Evolutionary conservation across 2,329 filamentous ascomycete genomes (phyloP).

Genomic region (Paecilomyces niveus): DNA sequence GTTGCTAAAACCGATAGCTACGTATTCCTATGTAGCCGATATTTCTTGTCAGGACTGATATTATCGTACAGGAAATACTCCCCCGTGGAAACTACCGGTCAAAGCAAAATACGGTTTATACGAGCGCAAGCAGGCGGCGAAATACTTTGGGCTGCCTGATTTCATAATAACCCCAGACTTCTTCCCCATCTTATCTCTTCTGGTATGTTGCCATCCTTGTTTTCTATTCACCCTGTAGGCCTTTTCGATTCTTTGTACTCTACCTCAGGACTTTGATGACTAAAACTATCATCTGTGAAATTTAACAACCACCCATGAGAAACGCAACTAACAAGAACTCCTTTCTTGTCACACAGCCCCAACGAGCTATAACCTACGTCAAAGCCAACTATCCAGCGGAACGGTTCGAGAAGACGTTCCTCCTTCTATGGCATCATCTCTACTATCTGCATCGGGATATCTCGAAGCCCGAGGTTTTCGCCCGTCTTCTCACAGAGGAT

Average conservation of each 20-base stretch:
- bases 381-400: slow-evolving; percentile 49
- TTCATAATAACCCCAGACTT: slow-evolving; percentile 39
- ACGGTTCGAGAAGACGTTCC: slow-evolving; percentile 48
- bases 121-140: slow-evolving; percentile 44
- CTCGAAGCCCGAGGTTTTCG: slow-evolving; percentile 50
- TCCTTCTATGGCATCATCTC: slow-evolving; percentile 52
- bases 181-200: slow-evolving; percentile 49
- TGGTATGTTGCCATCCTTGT: slow-evolving; percentile 39
- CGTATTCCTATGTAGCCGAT: too few species aligned
- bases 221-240: slow-evolving; percentile 13
- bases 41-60: neutral
- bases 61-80: slow-evolving; percentile 56
- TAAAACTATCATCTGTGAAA: neutral
- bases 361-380: slow-evolving; percentile 60
- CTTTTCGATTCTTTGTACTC: too few species aligned
- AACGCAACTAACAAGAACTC: slow-evolving; percentile 8
- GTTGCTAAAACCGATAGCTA: neutral
- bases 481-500: slow-evolving; percentile 29
- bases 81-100: slow-evolving; percentile 63
- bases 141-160: slow-evolving; percentile 42
- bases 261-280: neutral
- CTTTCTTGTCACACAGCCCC: slow-evolving; percentile 43
- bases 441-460: slow-evolving; percentile 58
- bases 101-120: slow-evolving; percentile 56
- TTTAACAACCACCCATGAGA: neutral